Evolutionary conservation across 768 basidiomycete species (phyloP), one percentile per base, ranked within the genome.

Genomic region (Termitomyces sp.): DNA sequence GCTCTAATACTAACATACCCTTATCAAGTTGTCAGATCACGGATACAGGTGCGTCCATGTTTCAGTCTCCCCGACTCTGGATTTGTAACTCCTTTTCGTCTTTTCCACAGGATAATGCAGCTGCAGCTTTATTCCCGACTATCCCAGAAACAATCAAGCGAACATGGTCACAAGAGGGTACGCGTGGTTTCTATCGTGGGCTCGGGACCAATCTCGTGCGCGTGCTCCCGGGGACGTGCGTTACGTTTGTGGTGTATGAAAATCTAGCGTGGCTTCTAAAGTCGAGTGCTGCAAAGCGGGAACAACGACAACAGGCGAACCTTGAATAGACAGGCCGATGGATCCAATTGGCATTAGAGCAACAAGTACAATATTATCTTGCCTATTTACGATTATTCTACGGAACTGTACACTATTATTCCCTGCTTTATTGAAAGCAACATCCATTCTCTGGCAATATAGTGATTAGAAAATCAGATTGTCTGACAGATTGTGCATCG

Each of bases 201-300:
- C 79, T 99, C 8, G 95, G 87, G 2, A 95, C 93, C 27, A 98
- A 98, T 66, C 80, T 97, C 25, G 85, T 99, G 12, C 84, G 97
- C 14, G 95, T 99, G 48, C 79, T 98, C 16, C 97, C 97, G 0
- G 97, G 96, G 28, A 98, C 96, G 3, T 98, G 96, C 68, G 90
- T 98, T 45, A 98, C 96, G 5, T 97, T 98, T 62, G 96, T 98
- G 39, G 94, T 98, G 19, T 99, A 98, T 68, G 97, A 94, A 68
- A 94, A 94, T 61, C 68, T 94, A 54, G 91, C 91, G 0, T 94
- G 91, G 91, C 65, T 92, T 27, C 69, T 94, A 42, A 77, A 86
- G 59, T 83, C 81, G 5, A 79, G 79, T 3, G 90, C 89, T 47
- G 74, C 76, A n/a, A 78, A 71, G 57, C 75, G 79, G 30, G 81